These are phyloP conservation scores for Exophiala bonariae DNA, from an alignment of 2,329 filamentous ascomycete genomes.

Conservation along the genomic window DNA sequence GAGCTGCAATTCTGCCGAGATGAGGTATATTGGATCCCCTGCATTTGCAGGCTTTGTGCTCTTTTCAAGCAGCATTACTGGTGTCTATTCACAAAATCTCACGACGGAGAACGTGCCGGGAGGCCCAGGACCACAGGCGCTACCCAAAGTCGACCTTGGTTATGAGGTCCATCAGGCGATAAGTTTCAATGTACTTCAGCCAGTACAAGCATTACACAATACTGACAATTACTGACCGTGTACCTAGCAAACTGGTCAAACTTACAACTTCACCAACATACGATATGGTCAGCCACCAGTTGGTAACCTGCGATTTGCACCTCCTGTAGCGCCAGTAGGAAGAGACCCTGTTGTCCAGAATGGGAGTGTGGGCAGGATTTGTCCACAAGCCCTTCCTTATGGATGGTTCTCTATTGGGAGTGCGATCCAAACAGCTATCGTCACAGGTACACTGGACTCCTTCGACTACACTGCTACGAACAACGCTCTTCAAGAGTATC, in stretches of 20 bases:
- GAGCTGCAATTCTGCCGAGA: too few relatives aligned
- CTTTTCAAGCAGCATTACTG: too few relatives aligned
- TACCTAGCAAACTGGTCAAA: slow-evolving; percentile 34
- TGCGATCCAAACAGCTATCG: slow-evolving; percentile 34
- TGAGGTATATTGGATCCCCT: too few relatives aligned
- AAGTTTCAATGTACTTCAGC: slow-evolving; percentile 18
- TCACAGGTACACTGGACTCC: slow-evolving; percentile 20
- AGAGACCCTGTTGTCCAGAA: slow-evolving; percentile 48
- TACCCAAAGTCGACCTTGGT: slow-evolving; percentile 50
- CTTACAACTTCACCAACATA: slow-evolving; percentile 59
- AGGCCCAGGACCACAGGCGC: too few relatives aligned
- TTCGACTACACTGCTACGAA: slow-evolving; percentile 32
- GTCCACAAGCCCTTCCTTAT: slow-evolving; percentile 44
- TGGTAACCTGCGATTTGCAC: slow-evolving; percentile 51
- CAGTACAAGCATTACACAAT: too few relatives aligned
- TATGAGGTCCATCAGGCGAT: slow-evolving; percentile 53
- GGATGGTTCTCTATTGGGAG: slow-evolving; percentile 42
- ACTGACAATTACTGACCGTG: not conserved
- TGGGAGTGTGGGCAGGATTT: slow-evolving; percentile 43
- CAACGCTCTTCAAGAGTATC: slow-evolving; percentile 10
- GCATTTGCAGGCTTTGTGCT: too few relatives aligned
- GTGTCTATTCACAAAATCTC: too few relatives aligned
- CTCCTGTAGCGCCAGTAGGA: slow-evolving; percentile 43
- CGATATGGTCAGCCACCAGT: slow-evolving; percentile 56
- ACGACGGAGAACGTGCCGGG: too few relatives aligned